Conservation (phyloP, 176 grass and related monocot genomes). For the Phoenix roebelenii region DNA sequence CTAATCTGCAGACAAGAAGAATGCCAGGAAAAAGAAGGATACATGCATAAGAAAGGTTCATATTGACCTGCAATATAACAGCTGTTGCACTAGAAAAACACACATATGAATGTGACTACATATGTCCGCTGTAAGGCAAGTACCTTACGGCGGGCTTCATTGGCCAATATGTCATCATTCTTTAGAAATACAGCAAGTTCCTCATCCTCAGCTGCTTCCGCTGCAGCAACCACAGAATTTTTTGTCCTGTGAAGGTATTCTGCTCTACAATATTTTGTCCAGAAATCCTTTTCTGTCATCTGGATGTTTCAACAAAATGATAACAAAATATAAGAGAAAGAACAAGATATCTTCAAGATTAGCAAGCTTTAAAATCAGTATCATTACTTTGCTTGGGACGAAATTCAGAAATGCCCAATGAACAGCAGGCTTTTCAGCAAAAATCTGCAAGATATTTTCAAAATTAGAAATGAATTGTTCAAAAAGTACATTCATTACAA, state of each 20-base stretch:
- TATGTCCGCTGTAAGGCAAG: slow-evolving; percentile 3
- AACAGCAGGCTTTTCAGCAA: slow-evolving; percentile 95
- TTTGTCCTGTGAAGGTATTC: slow-evolving; percentile 89
- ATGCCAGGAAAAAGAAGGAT: no score
- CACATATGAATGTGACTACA: no score
- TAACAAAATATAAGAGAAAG: slow-evolving; percentile 12
- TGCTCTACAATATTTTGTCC: slow-evolving; percentile 96
- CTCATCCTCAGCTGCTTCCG: slow-evolving; percentile 94
- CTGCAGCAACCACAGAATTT: slow-evolving; percentile 66
- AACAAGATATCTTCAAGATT: slow-evolving; percentile 3
- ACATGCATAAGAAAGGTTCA: not conserved
- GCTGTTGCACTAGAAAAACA: no score
- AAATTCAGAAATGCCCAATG: slow-evolving; percentile 82
- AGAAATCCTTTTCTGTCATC: slow-evolving; percentile 86
- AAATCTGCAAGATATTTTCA: slow-evolving; percentile 60
- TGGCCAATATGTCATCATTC: slow-evolving; percentile 85
- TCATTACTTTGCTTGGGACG: slow-evolving; percentile 69
- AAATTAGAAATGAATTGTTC: not conserved
- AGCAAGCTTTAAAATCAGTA: not conserved
- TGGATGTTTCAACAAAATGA: slow-evolving; percentile 21
- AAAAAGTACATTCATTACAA: no score
- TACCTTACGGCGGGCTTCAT: slow-evolving; percentile 81
- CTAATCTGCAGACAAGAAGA: slow-evolving; percentile 62
- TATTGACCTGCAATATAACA: no score
- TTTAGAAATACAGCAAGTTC: slow-evolving; percentile 86